A percentile compares a stretch with the other conserved stretches of the same genome.
Evolutionary conservation across 352 stramenopile species (phyloP).

Genomic region (Phytophthora sansomeana): DNA sequence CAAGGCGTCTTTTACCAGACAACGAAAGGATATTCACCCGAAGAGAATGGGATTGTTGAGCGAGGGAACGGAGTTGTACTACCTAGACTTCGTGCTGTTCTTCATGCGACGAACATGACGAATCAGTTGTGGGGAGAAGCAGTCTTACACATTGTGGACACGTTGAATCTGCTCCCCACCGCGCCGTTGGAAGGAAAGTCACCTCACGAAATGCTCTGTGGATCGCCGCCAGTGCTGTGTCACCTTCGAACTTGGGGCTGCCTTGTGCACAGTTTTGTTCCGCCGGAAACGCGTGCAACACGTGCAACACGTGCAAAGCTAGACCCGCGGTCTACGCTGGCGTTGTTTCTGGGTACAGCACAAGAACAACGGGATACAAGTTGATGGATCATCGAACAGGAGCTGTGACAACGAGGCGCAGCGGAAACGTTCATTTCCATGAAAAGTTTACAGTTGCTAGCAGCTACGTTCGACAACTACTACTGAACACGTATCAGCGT

Average conservation of each 20-base stretch:
- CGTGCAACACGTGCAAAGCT: conserved; percentile 17
- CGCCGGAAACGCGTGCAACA: conserved; percentile 4
- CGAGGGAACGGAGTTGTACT: conserved; percentile 11
- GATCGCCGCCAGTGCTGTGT: conserved; percentile 14
- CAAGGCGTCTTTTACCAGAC: conserved; percentile 21
- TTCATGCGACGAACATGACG: conserved; percentile 17
- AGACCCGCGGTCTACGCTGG: conserved; percentile 1
- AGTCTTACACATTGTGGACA: no score
- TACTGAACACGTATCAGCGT: conserved; percentile 10
- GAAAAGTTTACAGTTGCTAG: conserved; percentile 14
- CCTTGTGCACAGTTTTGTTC: conserved; percentile 16
- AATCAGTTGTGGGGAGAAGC: no score
- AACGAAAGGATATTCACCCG: conserved; percentile 24
- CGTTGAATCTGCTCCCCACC: no score
- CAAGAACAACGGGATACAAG: conserved; percentile 27
- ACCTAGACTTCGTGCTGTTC: conserved; percentile 11
- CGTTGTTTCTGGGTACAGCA: conserved; percentile 15
- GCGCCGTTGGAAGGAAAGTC: conserved; percentile 17
- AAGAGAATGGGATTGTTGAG: conserved; percentile 34
- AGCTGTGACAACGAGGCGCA: conserved; percentile 8
- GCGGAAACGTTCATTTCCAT: conserved; percentile 17
- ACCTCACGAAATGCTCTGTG: conserved; percentile 17
- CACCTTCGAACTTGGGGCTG: conserved; percentile 22
- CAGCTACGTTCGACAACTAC: conserved; percentile 9
- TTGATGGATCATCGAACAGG: conserved; percentile 14